Evolutionary conservation across 2,329 filamentous ascomycete species (phyloP), one percentile per base, ranked within the genome.

Genomic region (Aspergillus ustus): DNA sequence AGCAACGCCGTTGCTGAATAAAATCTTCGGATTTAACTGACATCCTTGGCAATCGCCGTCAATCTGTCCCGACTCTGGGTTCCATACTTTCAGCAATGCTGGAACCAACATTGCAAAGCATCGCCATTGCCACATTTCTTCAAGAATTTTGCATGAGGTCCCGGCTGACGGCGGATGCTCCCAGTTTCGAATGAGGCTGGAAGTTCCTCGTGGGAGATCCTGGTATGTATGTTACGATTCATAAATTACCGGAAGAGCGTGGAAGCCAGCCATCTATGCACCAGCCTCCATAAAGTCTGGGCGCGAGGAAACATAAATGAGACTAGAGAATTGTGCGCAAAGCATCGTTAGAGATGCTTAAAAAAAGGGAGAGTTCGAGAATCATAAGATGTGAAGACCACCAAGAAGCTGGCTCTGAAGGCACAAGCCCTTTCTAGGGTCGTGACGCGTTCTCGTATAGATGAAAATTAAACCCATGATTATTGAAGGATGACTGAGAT

Each of bases 171-270:
- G 29, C 40, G 13, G 34, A 15, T 11, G 34, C 34, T 40, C 34
- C 11, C 34, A 40, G 34, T 40, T 13, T 44, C 40, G 45, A 34
- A 57, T 49, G 54, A 57, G 54, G 54, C 54, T 57, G 54, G 54
- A 46, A 20, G 37, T 25, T 44, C 52, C 54, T 44, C 31, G 54
- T 57, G 54, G 29, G 44, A 57, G 31, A 50, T 50, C 54, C 54
- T 29, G 29, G 45, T 57, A 57, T 50, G 48, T 34, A 48, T 37
- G 45, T 29, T 57, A 57, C 19, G 11, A n/a, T 19, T 31, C 25
- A 8, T 45, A 56, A 46, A 57, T 57, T 57, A 57, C 53, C 53
- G 53, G 53, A 57, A 49, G 53, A 37, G 45, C 15, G 28, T 57
- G 53, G 53, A 55, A 43, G 31, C 22, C 40, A 40, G 13, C 8